Percentiles rank a stretch among this genome's conserved stretches.
phyloP scores from a whole-genome alignment of 495 filamentous ascomycete genomes.

The Hypoxylon subgilvum region DNA sequence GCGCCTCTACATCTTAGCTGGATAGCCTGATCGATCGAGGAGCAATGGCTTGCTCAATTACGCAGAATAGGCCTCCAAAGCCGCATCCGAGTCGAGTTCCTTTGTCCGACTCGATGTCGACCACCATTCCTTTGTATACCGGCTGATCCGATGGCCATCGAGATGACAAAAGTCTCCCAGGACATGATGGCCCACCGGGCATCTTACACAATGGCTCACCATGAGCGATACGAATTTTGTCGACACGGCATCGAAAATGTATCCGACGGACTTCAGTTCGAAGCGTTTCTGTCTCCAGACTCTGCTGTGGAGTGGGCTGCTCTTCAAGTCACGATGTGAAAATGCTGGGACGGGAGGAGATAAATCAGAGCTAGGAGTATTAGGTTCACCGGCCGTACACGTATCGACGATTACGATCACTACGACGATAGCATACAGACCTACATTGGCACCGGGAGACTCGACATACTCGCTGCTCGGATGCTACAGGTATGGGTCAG shows the following conservation, averaged over 20 bases:
- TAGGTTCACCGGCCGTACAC: slow-evolving; percentile 9
- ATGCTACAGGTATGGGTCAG: slow-evolving; percentile 13
- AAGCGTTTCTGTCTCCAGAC: slow-evolving; percentile 16
- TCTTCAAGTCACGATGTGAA: slow-evolving; percentile 26
- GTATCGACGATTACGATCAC: slow-evolving; percentile 31
- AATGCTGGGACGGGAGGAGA: slow-evolving; percentile 4
- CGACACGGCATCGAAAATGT: slow-evolving; percentile 22
- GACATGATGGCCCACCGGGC: slow-evolving; percentile 8
- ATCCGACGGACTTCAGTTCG: slow-evolving; percentile 17
- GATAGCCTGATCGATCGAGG: neutral
- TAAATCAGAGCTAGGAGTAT: slow-evolving; percentile 19
- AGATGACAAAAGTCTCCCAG: slow-evolving; percentile 1
- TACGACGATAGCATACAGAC: slow-evolving; percentile 34
- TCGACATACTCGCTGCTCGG: slow-evolving; percentile 23
- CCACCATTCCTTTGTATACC: slow-evolving; percentile 29
- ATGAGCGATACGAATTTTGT: slow-evolving; percentile 8
- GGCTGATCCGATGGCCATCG: slow-evolving; percentile 4
- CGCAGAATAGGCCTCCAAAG: slow-evolving; percentile 30
- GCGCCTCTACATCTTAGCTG: neutral
- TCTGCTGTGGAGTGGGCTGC: slow-evolving; percentile 25
- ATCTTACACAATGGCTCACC: slow-evolving; percentile 21
- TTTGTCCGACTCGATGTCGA: slow-evolving; percentile 31
- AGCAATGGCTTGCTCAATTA: slow-evolving; percentile 27
- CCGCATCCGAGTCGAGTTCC: slow-evolving; percentile 27
- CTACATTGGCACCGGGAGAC: slow-evolving; percentile 16